Conservation (phyloP, 2,329 filamentous ascomycete species). For the Colletotrichum lini region DNA sequence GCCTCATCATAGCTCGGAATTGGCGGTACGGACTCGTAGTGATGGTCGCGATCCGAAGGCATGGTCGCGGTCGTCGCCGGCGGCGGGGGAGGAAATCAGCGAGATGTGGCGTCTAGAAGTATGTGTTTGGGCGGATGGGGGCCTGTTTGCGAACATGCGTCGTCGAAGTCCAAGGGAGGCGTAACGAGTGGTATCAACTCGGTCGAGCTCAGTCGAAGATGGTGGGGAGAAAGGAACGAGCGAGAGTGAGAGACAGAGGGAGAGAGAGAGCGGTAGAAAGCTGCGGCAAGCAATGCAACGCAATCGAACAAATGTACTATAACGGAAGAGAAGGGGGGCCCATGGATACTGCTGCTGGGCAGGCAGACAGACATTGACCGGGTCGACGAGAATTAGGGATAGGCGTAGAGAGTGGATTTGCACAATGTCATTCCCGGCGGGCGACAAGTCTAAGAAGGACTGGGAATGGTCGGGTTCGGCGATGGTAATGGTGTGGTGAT, state of each 20-base stretch:
- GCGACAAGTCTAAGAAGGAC: background rate
- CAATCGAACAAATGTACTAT: conserved; percentile 32
- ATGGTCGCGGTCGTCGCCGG: conserved; percentile 26
- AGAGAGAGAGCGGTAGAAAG: background rate
- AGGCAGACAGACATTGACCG: conserved; percentile 34
- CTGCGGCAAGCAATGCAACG: conserved; percentile 21
- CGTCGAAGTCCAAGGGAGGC: background rate
- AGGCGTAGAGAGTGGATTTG: background rate
- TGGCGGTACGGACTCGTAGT: conserved; percentile 59
- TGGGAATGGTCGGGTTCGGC: background rate
- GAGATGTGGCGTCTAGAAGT: background rate
- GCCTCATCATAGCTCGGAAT: conserved; percentile 58
- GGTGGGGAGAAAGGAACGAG: conserved; percentile 20
- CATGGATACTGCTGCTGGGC: conserved; percentile 34
- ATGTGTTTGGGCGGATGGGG: background rate
- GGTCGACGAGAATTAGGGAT: background rate
- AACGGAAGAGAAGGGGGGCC: conserved; percentile 33
- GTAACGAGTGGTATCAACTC: conserved; percentile 25
- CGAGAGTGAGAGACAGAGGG: too few species aligned
- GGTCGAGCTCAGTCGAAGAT: conserved; percentile 2
- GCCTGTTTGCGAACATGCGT: conserved; percentile 4
- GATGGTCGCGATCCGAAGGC: conserved; percentile 41
- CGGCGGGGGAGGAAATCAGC: background rate
- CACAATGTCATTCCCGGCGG: conserved; percentile 22
- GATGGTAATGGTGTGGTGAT: background rate